phyloP scores from a whole-genome alignment of 345 rosid genomes.

The Acer negundo region DNA sequence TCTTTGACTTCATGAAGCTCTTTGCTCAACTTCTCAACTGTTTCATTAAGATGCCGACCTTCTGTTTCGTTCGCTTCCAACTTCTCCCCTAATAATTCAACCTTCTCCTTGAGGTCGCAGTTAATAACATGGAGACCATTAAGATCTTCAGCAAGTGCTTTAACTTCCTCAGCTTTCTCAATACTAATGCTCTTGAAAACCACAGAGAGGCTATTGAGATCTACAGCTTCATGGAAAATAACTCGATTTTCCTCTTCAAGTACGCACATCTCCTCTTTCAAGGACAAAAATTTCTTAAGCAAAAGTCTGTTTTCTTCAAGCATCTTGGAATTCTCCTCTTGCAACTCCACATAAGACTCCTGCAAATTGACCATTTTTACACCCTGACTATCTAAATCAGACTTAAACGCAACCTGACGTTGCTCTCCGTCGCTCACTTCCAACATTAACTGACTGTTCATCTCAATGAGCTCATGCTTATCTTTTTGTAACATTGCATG shows the following conservation, averaged over 20 bases:
- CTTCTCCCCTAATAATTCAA: slow-evolving; percentile 47
- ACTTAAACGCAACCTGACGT: slow-evolving; percentile 41
- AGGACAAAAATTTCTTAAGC: slow-evolving; percentile 44
- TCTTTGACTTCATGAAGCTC: slow-evolving; percentile 59
- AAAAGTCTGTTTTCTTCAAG: slow-evolving; percentile 47
- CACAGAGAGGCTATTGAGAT: slow-evolving; percentile 46
- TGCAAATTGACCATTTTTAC: slow-evolving; percentile 48
- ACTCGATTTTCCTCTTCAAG: slow-evolving; percentile 64
- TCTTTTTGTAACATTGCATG: slow-evolving; percentile 46
- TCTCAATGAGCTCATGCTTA: slow-evolving; percentile 56
- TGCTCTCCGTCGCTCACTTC: slow-evolving; percentile 46
- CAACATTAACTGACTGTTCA: slow-evolving; percentile 56
- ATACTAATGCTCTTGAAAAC: slow-evolving; percentile 53
- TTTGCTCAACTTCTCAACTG: slow-evolving; percentile 47
- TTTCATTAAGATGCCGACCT: slow-evolving; percentile 42
- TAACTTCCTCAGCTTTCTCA: slow-evolving; percentile 56
- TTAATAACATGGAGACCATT: slow-evolving; percentile 37
- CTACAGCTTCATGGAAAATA: slow-evolving; percentile 52
- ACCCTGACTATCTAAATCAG: slow-evolving; percentile 42
- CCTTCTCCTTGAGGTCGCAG: slow-evolving; percentile 47
- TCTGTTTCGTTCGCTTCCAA: slow-evolving; percentile 53
- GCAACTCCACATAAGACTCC: slow-evolving; percentile 47
- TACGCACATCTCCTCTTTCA: slow-evolving; percentile 43
- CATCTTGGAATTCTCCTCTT: slow-evolving; percentile 50
- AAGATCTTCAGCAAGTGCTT: slow-evolving; percentile 49